phyloP scores from a whole-genome alignment of 2,329 filamentous ascomycete genomes.

The Fusarium newnesense region DNA sequence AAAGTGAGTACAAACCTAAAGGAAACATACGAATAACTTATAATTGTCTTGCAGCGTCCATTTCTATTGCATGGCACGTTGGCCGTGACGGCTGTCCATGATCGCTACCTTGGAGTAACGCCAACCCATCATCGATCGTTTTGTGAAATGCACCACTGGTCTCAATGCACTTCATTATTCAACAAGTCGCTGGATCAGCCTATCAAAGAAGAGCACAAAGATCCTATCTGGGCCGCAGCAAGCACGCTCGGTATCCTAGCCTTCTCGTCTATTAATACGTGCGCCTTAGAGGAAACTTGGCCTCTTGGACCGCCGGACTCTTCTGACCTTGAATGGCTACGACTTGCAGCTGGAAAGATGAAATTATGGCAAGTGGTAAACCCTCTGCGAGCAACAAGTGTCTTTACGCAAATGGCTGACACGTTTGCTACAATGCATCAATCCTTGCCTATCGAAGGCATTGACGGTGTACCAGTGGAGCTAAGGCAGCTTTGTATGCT shows the following conservation, averaged over 20 bases:
- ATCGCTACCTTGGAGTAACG: neutral
- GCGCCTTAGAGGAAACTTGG: neutral
- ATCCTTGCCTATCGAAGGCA: accelerated
- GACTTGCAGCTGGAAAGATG: neutral
- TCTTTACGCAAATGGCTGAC: neutral
- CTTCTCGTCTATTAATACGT: neutral
- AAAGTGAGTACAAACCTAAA: accelerated
- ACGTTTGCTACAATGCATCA: neutral
- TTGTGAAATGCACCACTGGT: neutral
- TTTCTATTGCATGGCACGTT: neutral
- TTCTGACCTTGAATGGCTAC: neutral
- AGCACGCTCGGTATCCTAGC: neutral
- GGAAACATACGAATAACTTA: accelerated
- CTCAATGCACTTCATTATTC: neutral
- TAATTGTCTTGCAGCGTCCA: accelerated
- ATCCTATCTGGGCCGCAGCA: neutral
- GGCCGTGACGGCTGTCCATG: neutral
- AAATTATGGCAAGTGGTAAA: neutral
- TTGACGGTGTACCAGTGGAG: accelerated
- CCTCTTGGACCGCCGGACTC: neutral
- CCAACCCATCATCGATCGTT: neutral
- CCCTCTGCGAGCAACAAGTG: neutral
- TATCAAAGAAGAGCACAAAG: neutral
- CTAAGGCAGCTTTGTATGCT: neutral
- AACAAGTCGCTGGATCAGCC: neutral